These are phyloP conservation scores for Phaeoacremonium minimum DNA, from an alignment of 2,329 filamentous ascomycete genomes.

Conservation along the genomic window DNA sequence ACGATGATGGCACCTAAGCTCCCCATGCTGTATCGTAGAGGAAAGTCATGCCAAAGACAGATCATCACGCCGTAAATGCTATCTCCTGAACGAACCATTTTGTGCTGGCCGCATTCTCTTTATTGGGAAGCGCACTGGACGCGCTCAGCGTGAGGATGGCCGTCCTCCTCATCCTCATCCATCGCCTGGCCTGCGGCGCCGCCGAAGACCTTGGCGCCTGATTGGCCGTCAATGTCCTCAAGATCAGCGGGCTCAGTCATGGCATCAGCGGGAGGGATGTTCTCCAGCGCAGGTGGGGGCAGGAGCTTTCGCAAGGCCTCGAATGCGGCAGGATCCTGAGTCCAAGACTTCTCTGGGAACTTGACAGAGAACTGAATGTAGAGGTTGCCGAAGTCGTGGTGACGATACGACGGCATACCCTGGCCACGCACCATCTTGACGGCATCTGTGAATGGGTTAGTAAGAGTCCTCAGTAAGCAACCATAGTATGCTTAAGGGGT, in stretches of 20 bases:
- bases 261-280: constrained; percentile 69
- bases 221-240: constrained; percentile 75
- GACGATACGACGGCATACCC: constrained; percentile 93
- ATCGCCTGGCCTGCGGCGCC: constrained; percentile 47
- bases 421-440: constrained; percentile 94
- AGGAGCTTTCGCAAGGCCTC: constrained; percentile 78
- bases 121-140: constrained; percentile 89
- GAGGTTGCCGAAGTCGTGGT: constrained; percentile 93
- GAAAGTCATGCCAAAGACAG: too few species aligned
- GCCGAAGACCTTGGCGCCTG: constrained; percentile 64
- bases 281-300: constrained; percentile 62
- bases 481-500: background rate
- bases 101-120: constrained; percentile 23
- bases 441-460: constrained; percentile 53
- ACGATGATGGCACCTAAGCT: too few species aligned
- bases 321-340: constrained; percentile 63
- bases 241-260: constrained; percentile 90
- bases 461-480: background rate
- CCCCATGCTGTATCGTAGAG: too few species aligned
- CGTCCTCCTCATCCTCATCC: constrained; percentile 77
- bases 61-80: too few species aligned
- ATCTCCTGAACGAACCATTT: too few species aligned
- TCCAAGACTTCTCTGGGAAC: constrained; percentile 80
- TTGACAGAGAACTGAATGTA: constrained; percentile 98
- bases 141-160: constrained; percentile 69